Conservation (phyloP, 257 asterid species). For the Solanum ossicruentum region DNA sequence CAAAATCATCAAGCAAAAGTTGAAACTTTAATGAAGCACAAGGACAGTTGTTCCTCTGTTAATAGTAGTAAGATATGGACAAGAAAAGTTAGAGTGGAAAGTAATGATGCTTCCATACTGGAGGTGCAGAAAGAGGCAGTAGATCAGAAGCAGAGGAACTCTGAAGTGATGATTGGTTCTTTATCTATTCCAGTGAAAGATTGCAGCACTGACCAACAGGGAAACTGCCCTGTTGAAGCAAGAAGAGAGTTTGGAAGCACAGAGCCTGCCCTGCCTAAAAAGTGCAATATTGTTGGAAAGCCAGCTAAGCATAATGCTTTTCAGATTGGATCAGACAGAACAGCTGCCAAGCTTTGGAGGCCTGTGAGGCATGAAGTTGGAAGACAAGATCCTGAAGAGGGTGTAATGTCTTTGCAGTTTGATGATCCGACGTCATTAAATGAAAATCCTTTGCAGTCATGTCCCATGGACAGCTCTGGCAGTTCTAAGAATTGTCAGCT, state of each 20-base stretch:
- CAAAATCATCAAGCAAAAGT: constrained; percentile 35
- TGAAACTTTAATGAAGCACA: constrained; percentile 42
- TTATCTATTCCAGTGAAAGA: constrained; percentile 42
- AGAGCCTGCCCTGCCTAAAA: constrained; percentile 18
- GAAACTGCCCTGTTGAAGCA: constrained; percentile 5
- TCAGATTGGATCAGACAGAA: constrained; percentile 4
- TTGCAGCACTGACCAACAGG: constrained; percentile 16
- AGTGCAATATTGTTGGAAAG: constrained; percentile 22
- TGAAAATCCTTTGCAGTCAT: constrained; percentile 29
- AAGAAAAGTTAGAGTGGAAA: constrained; percentile 39
- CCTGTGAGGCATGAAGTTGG: constrained; percentile 34
- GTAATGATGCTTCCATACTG: constrained; percentile 22
- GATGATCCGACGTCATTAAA: constrained; percentile 13
- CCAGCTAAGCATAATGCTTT: constrained; percentile 11
- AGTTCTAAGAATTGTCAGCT: constrained; percentile 1
- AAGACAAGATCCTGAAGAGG: constrained; percentile 15
- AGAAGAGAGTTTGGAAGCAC: constrained; percentile 4
- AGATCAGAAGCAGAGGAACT: constrained; percentile 26
- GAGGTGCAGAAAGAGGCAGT: constrained; percentile 15
- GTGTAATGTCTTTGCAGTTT: constrained; percentile 12
- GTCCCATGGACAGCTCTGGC: constrained; percentile 6
- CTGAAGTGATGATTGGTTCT: constrained; percentile 71
- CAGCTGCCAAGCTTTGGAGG: constrained; percentile 36
- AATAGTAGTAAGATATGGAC: constrained; percentile 63
- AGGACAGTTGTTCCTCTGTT: constrained; percentile 21